phyloP scores from a whole-genome alignment of 306 rosid species.

The Citrullus mucosospermus region DNA sequence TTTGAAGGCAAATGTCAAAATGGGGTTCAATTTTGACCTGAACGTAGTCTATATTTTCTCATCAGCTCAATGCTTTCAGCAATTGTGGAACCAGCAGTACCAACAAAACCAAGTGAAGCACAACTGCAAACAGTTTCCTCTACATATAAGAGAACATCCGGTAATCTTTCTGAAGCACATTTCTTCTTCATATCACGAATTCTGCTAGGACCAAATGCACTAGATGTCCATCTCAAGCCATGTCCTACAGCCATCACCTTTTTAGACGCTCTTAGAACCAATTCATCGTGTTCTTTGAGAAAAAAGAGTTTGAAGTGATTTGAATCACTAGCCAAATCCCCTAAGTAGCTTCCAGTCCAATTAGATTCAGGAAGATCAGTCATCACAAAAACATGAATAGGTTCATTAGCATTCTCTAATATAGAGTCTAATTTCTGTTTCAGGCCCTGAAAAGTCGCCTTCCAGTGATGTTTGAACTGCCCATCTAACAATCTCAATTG shows the following conservation, averaged over 20 bases:
- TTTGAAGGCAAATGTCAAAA: background rate
- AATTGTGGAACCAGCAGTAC: conserved; percentile 80
- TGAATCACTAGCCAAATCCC: conserved; percentile 39
- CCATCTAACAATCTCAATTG: conserved; percentile 86
- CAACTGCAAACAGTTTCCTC: conserved; percentile 79
- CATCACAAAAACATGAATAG: conserved; percentile 61
- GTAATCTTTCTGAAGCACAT: conserved; percentile 34
- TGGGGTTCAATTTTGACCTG: background rate
- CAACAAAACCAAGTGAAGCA: conserved; percentile 79
- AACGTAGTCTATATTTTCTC: conserved; percentile 43
- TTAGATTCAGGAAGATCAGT: conserved; percentile 72
- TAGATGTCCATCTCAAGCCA: conserved; percentile 27
- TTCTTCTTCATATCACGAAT: conserved; percentile 21
- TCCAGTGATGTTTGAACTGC: conserved; percentile 80
- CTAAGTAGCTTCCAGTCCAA: conserved; percentile 68
- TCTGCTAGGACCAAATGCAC: conserved; percentile 16
- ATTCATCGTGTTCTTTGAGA: conserved; percentile 36
- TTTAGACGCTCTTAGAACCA: conserved; percentile 35
- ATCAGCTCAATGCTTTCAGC: conserved; percentile 63
- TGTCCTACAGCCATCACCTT: conserved; percentile 38
- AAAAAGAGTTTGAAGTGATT: conserved; percentile 39
- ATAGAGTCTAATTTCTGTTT: conserved; percentile 44
- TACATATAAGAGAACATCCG: conserved; percentile 56
- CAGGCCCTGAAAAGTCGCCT: conserved; percentile 51
- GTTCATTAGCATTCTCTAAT: conserved; percentile 27